Evolutionary conservation across 192 early-diverging fungal genomes (phyloP).

Genomic region (Diversispora epigaea): DNA sequence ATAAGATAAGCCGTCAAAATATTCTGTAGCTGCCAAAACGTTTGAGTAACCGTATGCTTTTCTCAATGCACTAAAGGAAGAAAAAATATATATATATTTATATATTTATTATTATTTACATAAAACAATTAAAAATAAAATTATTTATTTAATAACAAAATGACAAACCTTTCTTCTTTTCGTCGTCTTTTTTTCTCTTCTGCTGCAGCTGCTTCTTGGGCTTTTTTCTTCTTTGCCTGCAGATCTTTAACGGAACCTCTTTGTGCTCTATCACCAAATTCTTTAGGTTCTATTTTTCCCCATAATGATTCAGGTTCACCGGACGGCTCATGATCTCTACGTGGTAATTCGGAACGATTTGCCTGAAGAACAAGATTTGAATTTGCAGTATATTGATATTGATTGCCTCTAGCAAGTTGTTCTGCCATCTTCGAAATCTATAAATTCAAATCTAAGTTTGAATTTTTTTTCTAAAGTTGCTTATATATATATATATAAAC

Average conservation of each 20-base stretch:
- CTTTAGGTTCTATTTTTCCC: slow-evolving; percentile 79
- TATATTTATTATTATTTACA: background rate
- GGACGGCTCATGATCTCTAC: slow-evolving; percentile 88
- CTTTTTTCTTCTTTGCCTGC: slow-evolving; percentile 66
- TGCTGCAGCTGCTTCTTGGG: slow-evolving; percentile 46
- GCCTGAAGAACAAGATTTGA: slow-evolving; percentile 95
- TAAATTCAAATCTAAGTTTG: background rate
- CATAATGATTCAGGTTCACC: slow-evolving; percentile 93
- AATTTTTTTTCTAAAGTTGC: background rate
- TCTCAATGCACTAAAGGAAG: slow-evolving; percentile 37
- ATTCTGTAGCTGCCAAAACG: slow-evolving; percentile 83
- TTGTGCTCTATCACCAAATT: slow-evolving; percentile 80
- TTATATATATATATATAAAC: background rate
- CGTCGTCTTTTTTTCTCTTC: slow-evolving; percentile 55
- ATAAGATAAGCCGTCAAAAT: slow-evolving; percentile 82
- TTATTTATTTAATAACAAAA: background rate
- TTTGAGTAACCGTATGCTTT: slow-evolving; percentile 71
- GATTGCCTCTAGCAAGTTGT: slow-evolving; percentile 62
- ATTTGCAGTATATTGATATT: slow-evolving; percentile 86
- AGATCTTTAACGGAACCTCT: slow-evolving; percentile 65
- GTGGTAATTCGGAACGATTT: slow-evolving; percentile 75
- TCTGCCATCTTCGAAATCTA: slow-evolving; percentile 53
- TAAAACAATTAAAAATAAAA: background rate
- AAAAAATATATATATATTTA: background rate
- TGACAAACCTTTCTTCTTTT: slow-evolving; percentile 56